Percentiles rank a stretch among this genome's conserved stretches.
Conservation (phyloP, 2,329 filamentous ascomycete genomes). For the Geosmithia flava region DNA sequence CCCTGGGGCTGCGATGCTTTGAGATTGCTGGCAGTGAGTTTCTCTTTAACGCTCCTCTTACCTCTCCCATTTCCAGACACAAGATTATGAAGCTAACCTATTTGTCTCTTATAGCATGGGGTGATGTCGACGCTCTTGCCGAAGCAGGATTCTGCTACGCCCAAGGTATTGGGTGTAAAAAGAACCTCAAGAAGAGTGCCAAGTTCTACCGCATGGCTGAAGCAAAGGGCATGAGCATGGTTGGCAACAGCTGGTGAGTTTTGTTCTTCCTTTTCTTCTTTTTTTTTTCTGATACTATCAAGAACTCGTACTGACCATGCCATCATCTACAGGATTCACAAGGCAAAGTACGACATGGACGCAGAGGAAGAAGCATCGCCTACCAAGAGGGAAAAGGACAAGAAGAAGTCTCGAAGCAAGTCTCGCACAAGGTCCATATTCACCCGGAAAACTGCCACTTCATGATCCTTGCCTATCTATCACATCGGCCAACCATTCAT, state of each 20-base stretch:
- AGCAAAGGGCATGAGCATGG: conserved; percentile 90
- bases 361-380: conserved; percentile 30
- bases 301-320: too few relatives aligned
- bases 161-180: conserved; percentile 86
- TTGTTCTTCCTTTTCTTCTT: too few relatives aligned
- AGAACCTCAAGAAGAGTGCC: conserved; percentile 89
- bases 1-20: conserved; percentile 79
- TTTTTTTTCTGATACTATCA: background rate
- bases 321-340: conserved; percentile 66
- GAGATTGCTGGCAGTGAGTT: conserved; percentile 79
- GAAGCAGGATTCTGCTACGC: conserved; percentile 96
- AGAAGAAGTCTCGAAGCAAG: conserved; percentile 62
- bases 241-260: conserved; percentile 92
- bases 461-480: too few relatives aligned
- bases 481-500: too few relatives aligned
- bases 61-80: background rate
- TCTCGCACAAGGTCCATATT: conserved; percentile 66
- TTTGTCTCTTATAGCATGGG: conserved; percentile 51
- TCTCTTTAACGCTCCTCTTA: background rate
- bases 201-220: conserved; percentile 85
- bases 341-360: conserved; percentile 72
- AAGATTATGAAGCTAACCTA: background rate
- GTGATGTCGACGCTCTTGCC: conserved; percentile 83
- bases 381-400: conserved; percentile 22
- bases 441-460: conserved; percentile 25